Evolutionary conservation across 2,329 filamentous ascomycete species (phyloP).

Genomic region (Dothiorella sarmentorum): DNA sequence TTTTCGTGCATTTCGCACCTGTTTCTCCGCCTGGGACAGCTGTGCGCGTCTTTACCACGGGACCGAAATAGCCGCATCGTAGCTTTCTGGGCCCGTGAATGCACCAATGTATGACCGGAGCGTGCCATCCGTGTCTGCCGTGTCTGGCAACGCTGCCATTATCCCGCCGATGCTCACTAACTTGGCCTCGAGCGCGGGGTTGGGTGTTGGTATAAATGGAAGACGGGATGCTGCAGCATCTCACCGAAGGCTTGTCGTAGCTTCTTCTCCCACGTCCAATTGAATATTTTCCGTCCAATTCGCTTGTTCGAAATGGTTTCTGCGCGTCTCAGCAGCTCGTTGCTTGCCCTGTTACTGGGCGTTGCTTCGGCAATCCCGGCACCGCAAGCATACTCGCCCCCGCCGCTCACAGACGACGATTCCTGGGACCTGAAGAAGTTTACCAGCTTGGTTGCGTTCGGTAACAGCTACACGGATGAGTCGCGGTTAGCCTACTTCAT

Average conservation of each 20-base stretch:
- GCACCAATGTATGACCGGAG: constrained; percentile 14
- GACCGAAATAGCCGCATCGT: background rate
- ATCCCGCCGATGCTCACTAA: background rate
- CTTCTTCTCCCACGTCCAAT: background rate
- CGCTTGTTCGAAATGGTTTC: constrained; percentile 6
- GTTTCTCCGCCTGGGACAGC: background rate
- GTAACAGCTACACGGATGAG: constrained; percentile 75
- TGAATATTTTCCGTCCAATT: background rate
- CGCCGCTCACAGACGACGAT: background rate
- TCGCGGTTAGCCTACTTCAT: constrained; percentile 63
- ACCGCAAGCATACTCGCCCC: background rate
- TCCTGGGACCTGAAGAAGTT: constrained; percentile 49
- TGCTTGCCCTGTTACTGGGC: constrained; percentile 3
- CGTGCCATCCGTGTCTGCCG: constrained; percentile 8
- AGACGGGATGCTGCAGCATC: background rate
- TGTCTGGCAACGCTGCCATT: background rate
- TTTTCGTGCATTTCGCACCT: constrained; percentile 6
- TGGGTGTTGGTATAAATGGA: constrained; percentile 8
- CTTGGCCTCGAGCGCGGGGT: background rate
- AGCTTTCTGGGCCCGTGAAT: background rate
- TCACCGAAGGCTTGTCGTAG: constrained; percentile 7
- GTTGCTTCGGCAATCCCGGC: background rate
- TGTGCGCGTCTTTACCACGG: background rate
- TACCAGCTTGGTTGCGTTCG: constrained; percentile 65
- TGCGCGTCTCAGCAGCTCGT: background rate